phyloP scores from a whole-genome alignment of 2,329 filamentous ascomycete species.

The Apiospora sp. region DNA sequence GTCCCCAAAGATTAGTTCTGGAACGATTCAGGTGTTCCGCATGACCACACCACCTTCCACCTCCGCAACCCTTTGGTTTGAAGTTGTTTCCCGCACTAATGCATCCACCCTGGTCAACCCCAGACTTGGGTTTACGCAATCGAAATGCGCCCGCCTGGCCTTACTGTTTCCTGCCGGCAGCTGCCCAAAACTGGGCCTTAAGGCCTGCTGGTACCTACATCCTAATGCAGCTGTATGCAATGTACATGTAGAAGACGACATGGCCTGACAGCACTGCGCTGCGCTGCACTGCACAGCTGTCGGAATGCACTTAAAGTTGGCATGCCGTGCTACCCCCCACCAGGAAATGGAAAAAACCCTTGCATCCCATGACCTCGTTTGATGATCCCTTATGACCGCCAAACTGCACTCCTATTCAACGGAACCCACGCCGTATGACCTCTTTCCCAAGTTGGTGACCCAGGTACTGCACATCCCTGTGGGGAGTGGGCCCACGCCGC shows the following conservation, averaged over 20 bases:
- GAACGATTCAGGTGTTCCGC: conserved; percentile 21
- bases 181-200: conserved; percentile 8
- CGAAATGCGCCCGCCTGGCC: conserved; percentile 14
- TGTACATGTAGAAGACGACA: neutral
- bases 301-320: conserved; percentile 8
- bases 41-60: neutral
- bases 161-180: conserved; percentile 11
- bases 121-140: conserved; percentile 23
- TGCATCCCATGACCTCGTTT: conserved; percentile 3
- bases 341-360: neutral
- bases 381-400: conserved; percentile 5
- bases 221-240: conserved; percentile 17
- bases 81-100: conserved; percentile 21
- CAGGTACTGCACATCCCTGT: conserved; percentile 16
- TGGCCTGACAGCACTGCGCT: neutral
- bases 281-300: neutral
- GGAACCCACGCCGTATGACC: conserved; percentile 14
- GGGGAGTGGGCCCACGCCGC: conserved; percentile 14
- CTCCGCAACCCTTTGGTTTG: neutral
- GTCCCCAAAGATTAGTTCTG: neutral
- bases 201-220: neutral
- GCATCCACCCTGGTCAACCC: conserved; percentile 20
- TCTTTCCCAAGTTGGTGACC: neutral
- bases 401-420: neutral
- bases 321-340: neutral